A percentile compares a stretch with the other conserved stretches of the same genome.
Evolutionary conservation across 208 protist genomes (phyloP).

Genomic region (Trypanosoma theileri): DNA sequence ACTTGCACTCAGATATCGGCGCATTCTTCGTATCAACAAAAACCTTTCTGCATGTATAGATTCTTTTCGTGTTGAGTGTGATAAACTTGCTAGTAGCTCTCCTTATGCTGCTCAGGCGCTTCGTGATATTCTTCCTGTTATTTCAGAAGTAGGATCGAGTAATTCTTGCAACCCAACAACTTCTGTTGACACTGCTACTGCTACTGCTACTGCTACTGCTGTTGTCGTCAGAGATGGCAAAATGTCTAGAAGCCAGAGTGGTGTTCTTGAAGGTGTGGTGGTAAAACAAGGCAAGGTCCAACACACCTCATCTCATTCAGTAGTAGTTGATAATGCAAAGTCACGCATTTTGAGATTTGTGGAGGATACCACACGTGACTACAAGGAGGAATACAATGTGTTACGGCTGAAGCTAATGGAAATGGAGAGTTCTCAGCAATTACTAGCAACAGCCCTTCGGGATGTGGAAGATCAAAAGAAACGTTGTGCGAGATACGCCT

Average conservation of each 20-base stretch:
- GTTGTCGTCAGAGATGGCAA: not conserved
- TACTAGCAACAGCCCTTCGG: constrained; percentile 7
- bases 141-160: not conserved
- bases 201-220: not conserved
- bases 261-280: constrained; percentile 19
- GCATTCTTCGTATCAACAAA: constrained; percentile 29
- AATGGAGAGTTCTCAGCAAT: constrained; percentile 11
- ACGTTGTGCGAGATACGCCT: constrained; percentile 12
- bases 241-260: not conserved
- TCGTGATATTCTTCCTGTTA: not conserved
- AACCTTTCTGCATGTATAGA: constrained; percentile 38
- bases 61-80: constrained; percentile 36
- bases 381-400: constrained; percentile 33
- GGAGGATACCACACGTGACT: constrained; percentile 27
- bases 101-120: constrained; percentile 18
- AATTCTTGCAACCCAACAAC: not conserved
- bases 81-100: constrained; percentile 17
- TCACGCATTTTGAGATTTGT: constrained; percentile 21
- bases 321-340: constrained; percentile 5
- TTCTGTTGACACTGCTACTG: not conserved
- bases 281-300: not conserved
- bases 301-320: not conserved
- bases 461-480: constrained; percentile 26
- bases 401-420: constrained; percentile 23
- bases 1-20: constrained; percentile 43